These are phyloP conservation scores for Xylariaceae sp. DNA, from an alignment of 2,329 filamentous ascomycete species.

Conservation along the genomic window DNA sequence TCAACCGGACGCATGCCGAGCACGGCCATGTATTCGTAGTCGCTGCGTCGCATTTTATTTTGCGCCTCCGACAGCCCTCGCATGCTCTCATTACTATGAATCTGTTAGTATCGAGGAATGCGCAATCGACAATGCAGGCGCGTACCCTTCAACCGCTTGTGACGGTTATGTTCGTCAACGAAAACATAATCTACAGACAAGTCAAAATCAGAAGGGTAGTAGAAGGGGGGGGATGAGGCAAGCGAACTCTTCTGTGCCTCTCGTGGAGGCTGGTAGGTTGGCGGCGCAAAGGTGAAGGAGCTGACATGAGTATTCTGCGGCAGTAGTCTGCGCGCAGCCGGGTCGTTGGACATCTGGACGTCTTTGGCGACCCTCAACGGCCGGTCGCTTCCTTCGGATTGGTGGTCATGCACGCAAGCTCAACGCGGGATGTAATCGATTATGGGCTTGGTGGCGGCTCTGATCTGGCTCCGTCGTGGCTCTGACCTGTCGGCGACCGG, in stretches of 20 bases:
- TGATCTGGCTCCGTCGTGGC: too few relatives aligned
- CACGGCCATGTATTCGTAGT: slow-evolving; percentile 98
- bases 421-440: not conserved
- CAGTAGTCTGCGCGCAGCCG: slow-evolving; percentile 57
- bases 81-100: slow-evolving; percentile 87
- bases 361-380: slow-evolving; percentile 9
- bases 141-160: slow-evolving; percentile 91
- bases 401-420: slow-evolving; percentile 13
- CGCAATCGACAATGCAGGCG: slow-evolving; percentile 3
- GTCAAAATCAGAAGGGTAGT: slow-evolving; percentile 11
- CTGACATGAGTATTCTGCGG: slow-evolving; percentile 68
- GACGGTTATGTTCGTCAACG: slow-evolving; percentile 96
- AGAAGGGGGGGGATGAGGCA: slow-evolving; percentile 8
- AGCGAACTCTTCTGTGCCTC: slow-evolving; percentile 81
- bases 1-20: slow-evolving; percentile 85
- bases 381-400: slow-evolving; percentile 9
- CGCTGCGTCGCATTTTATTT: slow-evolving; percentile 97
- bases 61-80: slow-evolving; percentile 88
- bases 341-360: slow-evolving; percentile 58
- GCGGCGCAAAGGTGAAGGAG: slow-evolving; percentile 71
- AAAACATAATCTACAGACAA: slow-evolving; percentile 82
- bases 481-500: too few relatives aligned
- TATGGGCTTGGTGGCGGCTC: too few relatives aligned
- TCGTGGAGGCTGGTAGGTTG: slow-evolving; percentile 54
- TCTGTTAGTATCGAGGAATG: slow-evolving; percentile 18